These are phyloP conservation scores for Imleria badia DNA, from an alignment of 768 basidiomycete genomes.

Conservation along the genomic window DNA sequence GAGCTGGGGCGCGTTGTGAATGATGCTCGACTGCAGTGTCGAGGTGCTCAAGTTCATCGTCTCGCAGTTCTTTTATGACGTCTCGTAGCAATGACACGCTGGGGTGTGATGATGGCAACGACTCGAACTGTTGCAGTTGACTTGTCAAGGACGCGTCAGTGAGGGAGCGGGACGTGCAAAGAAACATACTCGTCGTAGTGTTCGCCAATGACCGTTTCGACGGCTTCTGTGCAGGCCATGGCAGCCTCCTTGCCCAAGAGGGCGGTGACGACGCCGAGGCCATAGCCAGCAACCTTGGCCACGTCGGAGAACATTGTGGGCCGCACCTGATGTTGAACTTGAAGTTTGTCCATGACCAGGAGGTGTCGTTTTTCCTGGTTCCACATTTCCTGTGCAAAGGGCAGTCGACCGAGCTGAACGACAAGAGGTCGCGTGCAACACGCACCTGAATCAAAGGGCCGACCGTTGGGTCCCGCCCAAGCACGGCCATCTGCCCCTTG, in stretches of 20 bases:
- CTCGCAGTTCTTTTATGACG: constrained; percentile 80
- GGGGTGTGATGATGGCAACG: constrained; percentile 64
- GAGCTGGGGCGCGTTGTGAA: constrained; percentile 88
- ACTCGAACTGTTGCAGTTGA: constrained; percentile 75
- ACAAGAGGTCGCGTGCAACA: constrained; percentile 4
- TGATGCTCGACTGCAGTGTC: constrained; percentile 87
- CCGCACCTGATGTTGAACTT: constrained; percentile 77
- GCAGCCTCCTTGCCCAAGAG: constrained; percentile 90
- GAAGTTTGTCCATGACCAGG: constrained; percentile 79
- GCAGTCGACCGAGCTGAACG: constrained; percentile 2
- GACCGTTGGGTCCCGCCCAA: constrained; percentile 55
- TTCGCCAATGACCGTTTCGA: constrained; percentile 96
- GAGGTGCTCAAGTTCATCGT: constrained; percentile 94
- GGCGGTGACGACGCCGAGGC: constrained; percentile 81
- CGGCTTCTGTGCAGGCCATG: constrained; percentile 98
- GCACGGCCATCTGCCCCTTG: constrained; percentile 76
- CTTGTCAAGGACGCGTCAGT: constrained; percentile 39
- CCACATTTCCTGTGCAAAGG: constrained; percentile 85
- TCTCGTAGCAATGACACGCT: constrained; percentile 73
- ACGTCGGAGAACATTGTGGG: constrained; percentile 83
- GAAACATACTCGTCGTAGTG: constrained; percentile 92
- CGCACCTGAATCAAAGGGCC: constrained; percentile 75
- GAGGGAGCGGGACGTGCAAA: background rate
- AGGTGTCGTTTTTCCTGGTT: constrained; percentile 94
- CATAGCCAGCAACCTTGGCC: constrained; percentile 86